phyloP scores from a whole-genome alignment of 495 filamentous ascomycete species.

The Aspergillus conjunctus region DNA sequence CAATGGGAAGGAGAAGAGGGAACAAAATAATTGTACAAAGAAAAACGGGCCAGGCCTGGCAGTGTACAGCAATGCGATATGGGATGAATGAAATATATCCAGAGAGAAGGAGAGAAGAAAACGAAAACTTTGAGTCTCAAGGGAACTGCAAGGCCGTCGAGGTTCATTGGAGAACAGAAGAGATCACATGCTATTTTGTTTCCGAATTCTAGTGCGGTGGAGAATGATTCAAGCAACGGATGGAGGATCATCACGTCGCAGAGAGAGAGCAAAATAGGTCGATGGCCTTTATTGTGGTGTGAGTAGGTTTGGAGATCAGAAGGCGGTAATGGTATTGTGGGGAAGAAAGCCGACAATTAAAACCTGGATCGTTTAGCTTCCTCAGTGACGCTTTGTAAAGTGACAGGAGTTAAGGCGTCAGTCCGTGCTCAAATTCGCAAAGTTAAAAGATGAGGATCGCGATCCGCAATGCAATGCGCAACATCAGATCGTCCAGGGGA shows the following conservation, averaged over 20 bases:
- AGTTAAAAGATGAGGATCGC: background rate
- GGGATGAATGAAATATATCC: conserved; percentile 14
- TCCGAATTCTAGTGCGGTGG: conserved; percentile 8
- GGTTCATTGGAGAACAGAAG: conserved; percentile 12
- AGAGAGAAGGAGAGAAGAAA: conserved; percentile 2
- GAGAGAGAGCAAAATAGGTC: background rate
- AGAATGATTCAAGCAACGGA: background rate
- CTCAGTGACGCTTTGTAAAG: background rate
- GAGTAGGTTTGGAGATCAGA: background rate
- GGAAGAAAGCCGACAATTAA: background rate
- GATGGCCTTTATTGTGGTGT: background rate
- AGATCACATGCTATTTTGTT: conserved; percentile 11
- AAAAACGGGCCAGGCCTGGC: conserved; percentile 14
- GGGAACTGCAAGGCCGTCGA: conserved; percentile 15
- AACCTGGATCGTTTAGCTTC: conserved; percentile 6
- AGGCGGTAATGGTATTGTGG: background rate
- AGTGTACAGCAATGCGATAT: conserved; percentile 19
- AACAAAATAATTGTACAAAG: conserved; percentile 17
- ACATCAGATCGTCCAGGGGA: background rate
- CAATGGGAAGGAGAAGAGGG: background rate
- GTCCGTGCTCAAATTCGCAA: background rate
- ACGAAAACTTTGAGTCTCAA: conserved; percentile 1
- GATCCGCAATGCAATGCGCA: background rate
- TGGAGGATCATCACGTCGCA: background rate
- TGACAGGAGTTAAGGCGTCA: background rate